Evolutionary conservation across 2,329 filamentous ascomycete genomes (phyloP).

Genomic region (Samsoniella hepiali): DNA sequence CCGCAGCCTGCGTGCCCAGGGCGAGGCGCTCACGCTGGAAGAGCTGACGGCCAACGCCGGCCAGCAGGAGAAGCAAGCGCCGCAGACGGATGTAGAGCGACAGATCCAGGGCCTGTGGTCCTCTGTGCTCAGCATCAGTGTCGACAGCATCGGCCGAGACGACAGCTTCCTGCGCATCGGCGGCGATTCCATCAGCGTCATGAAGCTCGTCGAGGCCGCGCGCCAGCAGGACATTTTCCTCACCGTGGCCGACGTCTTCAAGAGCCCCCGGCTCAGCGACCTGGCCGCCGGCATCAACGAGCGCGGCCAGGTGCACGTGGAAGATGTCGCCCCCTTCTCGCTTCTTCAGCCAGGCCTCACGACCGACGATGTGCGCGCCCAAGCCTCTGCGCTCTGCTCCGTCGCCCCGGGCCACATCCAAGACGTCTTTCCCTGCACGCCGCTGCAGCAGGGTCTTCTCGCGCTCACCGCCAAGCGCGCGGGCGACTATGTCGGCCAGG

Average conservation of each 20-base stretch:
- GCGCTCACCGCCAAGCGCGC: slow-evolving; percentile 7
- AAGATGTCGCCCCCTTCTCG: slow-evolving; percentile 10
- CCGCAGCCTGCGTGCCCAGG: slow-evolving; percentile 16
- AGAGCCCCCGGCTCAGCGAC: slow-evolving; percentile 28
- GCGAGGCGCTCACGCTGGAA: slow-evolving; percentile 10
- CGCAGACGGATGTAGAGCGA: slow-evolving; percentile 13
- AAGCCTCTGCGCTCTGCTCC: neutral
- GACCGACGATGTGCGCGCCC: neutral
- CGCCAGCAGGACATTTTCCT: slow-evolving; percentile 30
- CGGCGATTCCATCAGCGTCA: slow-evolving; percentile 44
- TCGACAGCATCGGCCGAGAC: slow-evolving; percentile 28
- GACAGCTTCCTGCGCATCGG: slow-evolving; percentile 39
- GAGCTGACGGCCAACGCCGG: neutral
- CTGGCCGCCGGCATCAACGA: slow-evolving; percentile 21
- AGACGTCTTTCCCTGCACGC: slow-evolving; percentile 14
- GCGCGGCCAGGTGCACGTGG: neutral
- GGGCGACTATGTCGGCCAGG: slow-evolving; percentile 8
- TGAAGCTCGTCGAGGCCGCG: slow-evolving; percentile 40
- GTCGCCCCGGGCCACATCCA: neutral
- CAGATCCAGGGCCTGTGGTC: slow-evolving; percentile 36
- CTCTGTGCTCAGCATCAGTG: slow-evolving; percentile 36
- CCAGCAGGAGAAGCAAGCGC: slow-evolving; percentile 13
- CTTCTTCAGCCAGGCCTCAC: neutral
- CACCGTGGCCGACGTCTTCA: slow-evolving; percentile 34
- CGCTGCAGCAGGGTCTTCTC: slow-evolving; percentile 7